Evolutionary conservation across 768 basidiomycete species (phyloP), one percentile per base, ranked within the genome.

Genomic region (Lentinula boryana): DNA sequence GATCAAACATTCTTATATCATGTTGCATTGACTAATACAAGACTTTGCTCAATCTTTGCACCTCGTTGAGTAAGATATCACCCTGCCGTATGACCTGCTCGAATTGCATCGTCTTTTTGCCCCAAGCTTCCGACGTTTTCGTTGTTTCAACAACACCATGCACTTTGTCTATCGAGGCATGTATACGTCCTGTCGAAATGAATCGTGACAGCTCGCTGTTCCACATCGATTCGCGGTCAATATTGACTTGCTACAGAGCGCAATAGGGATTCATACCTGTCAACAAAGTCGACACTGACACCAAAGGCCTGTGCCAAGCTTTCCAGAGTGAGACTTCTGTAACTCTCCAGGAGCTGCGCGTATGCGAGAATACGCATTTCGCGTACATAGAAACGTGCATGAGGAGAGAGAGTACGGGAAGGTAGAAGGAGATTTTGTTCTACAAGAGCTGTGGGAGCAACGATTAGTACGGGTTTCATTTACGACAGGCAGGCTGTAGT

Each of bases 351-450:
- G 4, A 98, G 79, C 68, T 98, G 96, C 31, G 81, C 76, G 74
- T 97, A 98, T 0, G 95, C 95, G 18, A 90, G 85, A 64, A 98
- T 94, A 36, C 97, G 87, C 92, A 98, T 94, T 73, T 98, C 96
- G 61, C 96, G 88, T 33, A 95, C 82, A 71, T 97, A 98, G 76
- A 80, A 96, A 7, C 91, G 85, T 0, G 93, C 82, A 71, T 98
- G 97, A 0, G 88, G 90, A 1, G 87, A 82, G 51, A 98, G 83
- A 61, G 95, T 75, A 44, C 92, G 90, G 2, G 91, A 95, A 12
- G 94, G 89, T n/a, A 93, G 74, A 64, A 98, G 87, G 68, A 90
- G 85, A 1, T 83, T 84, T 73, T 94, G 87, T 73, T 98, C 95
- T 60, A 98, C 87, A 13, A 88, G 88, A 16, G 95, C 94, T 93